Conservation (phyloP, 805 yeast genomes). For the Kodamaea fukazawae region DNA sequence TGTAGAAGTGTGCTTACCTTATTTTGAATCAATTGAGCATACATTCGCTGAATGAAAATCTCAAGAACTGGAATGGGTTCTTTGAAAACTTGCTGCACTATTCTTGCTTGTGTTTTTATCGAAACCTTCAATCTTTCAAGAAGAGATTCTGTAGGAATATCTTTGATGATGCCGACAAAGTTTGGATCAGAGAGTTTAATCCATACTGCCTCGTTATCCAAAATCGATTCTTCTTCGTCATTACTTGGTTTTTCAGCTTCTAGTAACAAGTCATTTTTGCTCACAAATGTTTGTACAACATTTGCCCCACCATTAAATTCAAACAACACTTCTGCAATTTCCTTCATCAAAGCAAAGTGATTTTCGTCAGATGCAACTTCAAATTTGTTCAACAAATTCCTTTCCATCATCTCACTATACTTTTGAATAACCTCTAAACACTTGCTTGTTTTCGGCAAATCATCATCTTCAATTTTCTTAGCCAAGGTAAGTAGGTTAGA, state of each 20-base stretch:
- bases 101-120: conserved; percentile 67
- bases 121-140: conserved; percentile 54
- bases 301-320: conserved; percentile 83
- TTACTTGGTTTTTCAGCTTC: conserved; percentile 32
- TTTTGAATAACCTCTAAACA: conserved; percentile 53
- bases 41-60: conserved; percentile 69
- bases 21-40: conserved; percentile 65
- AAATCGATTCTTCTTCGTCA: conserved; percentile 25
- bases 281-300: conserved; percentile 78
- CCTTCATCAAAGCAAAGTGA: conserved; percentile 69
- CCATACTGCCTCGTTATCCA: conserved; percentile 56
- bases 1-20: conserved; percentile 57
- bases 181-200: conserved; percentile 57
- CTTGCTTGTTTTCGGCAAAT: conserved; percentile 43
- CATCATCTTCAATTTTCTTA: conserved; percentile 56
- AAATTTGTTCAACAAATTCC: conserved; percentile 63
- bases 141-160: conserved; percentile 49
- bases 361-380: conserved; percentile 69
- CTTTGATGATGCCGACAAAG: conserved; percentile 46
- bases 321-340: conserved; percentile 67
- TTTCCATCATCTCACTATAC: conserved; percentile 76
- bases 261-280: conserved; percentile 70
- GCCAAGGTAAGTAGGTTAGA: conserved; percentile 65
- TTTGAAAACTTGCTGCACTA: conserved; percentile 71
- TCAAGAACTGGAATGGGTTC: conserved; percentile 66